Evolutionary conservation across 2,329 filamentous ascomycete species (phyloP).

Genomic region (Pseudogymnoascus sp.): DNA sequence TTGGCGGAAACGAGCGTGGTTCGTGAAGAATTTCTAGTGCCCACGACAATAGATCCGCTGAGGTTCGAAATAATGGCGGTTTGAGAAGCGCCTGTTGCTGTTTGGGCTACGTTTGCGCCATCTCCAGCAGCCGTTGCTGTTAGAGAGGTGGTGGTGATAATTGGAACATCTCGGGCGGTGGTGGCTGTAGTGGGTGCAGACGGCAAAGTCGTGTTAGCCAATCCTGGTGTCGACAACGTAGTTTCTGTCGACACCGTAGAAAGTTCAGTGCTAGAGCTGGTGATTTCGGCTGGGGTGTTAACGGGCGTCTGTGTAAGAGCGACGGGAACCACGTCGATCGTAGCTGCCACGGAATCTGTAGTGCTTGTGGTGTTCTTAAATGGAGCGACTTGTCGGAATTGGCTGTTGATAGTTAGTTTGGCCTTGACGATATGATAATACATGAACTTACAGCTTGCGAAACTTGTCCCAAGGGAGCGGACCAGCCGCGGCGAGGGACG

Average conservation of each 20-base stretch:
- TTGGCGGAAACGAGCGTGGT: not conserved
- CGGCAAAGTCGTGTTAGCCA: not conserved
- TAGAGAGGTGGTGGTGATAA: not conserved
- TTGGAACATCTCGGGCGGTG: not conserved
- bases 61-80: not conserved
- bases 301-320: not conserved
- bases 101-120: not conserved
- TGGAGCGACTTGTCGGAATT: not conserved
- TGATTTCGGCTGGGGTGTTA: not conserved
- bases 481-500: constrained; percentile 18
- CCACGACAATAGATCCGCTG: not conserved
- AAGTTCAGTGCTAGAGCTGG: not conserved
- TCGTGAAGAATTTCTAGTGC: not conserved
- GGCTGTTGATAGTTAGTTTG: constrained; percentile 9
- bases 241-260: not conserved
- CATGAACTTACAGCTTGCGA: constrained; percentile 15
- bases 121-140: constrained; percentile 9
- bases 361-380: not conserved
- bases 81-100: not conserved
- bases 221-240: not conserved
- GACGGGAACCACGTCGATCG: not conserved
- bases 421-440: not conserved
- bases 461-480: constrained; percentile 16
- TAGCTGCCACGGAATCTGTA: not conserved
- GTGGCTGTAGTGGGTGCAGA: not conserved